Percentiles rank a stretch among this genome's conserved stretches.
These are phyloP conservation scores for Verticillium dahliae DNA, from an alignment of 2,329 filamentous ascomycete species.

Conservation along the genomic window DNA sequence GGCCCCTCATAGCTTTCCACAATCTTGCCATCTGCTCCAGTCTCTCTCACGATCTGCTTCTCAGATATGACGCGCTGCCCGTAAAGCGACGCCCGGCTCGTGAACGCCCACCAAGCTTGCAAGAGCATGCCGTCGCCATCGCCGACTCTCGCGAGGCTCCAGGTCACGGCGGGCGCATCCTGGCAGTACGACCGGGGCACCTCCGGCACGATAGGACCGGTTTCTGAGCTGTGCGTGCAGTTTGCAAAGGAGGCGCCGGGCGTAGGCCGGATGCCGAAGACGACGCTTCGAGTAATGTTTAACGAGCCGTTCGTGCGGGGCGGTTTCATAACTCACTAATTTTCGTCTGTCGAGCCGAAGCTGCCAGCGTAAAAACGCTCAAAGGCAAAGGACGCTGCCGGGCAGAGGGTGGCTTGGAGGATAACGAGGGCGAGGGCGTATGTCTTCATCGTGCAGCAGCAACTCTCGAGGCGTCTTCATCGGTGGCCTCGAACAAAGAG, in stretches of 20 bases:
- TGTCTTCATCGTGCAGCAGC: not conserved
- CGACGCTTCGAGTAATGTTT: slow-evolving; percentile 1
- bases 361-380: slow-evolving; percentile 5
- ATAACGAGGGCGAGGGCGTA: not conserved
- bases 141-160: slow-evolving; percentile 6
- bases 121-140: slow-evolving; percentile 4
- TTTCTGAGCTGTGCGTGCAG: slow-evolving; percentile 4
- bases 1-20: not conserved
- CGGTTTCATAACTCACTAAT: slow-evolving; percentile 1
- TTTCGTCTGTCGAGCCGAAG: not conserved
- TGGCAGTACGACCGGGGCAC: slow-evolving; percentile 1
- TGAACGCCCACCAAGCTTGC: slow-evolving; percentile 8
- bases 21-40: not conserved
- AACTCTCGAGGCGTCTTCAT: too few species aligned
- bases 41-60: not conserved
- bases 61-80: not conserved
- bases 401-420: not conserved
- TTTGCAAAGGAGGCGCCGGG: slow-evolving; percentile 5
- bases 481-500: too few species aligned
- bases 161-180: slow-evolving; percentile 3
- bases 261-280: slow-evolving; percentile 2
- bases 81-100: slow-evolving; percentile 2
- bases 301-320: too few species aligned
- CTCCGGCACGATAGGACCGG: slow-evolving; percentile 6
- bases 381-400: slow-evolving; percentile 1